These are phyloP conservation scores for Penicillium manginii DNA, from an alignment of 495 filamentous ascomycete genomes.

Conservation along the genomic window DNA sequence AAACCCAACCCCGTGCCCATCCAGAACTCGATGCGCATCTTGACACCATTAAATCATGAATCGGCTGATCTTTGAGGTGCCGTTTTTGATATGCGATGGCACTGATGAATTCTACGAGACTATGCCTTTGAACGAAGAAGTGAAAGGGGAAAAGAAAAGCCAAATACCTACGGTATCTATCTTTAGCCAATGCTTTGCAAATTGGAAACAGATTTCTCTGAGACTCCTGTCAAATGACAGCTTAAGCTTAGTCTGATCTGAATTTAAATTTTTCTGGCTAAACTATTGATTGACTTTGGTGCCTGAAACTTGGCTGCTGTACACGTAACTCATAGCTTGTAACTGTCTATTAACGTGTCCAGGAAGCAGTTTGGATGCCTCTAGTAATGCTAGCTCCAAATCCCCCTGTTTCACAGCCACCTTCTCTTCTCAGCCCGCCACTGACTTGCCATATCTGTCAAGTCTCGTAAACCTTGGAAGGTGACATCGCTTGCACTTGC, in stretches of 20 bases:
- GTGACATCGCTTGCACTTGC: too few relatives aligned
- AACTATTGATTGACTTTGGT: neutral
- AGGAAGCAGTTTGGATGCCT: too few relatives aligned
- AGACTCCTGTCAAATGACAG: neutral
- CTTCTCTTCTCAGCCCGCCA: neutral
- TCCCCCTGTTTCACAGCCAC: neutral
- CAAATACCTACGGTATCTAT: neutral
- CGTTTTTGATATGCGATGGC: neutral
- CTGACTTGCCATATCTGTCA: too few relatives aligned
- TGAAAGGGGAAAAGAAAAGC: neutral
- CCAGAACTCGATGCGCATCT: constrained; percentile 1
- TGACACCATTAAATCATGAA: neutral
- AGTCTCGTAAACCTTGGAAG: too few relatives aligned
- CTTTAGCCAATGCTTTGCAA: neutral
- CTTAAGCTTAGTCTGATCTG: neutral
- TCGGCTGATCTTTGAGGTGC: neutral
- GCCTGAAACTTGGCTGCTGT: neutral
- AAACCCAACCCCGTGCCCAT: constrained; percentile 1
- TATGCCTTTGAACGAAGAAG: constrained; percentile 3
- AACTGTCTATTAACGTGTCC: too few relatives aligned
- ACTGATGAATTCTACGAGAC: constrained; percentile 7
- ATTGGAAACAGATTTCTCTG: neutral
- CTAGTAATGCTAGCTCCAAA: neutral
- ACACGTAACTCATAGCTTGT: neutral
- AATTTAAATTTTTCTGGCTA: neutral